A percentile compares a stretch with the other conserved stretches of the same genome.
Evolutionary conservation across 2,329 filamentous ascomycete genomes (phyloP).

Genomic region (Penicillium thymicola): DNA sequence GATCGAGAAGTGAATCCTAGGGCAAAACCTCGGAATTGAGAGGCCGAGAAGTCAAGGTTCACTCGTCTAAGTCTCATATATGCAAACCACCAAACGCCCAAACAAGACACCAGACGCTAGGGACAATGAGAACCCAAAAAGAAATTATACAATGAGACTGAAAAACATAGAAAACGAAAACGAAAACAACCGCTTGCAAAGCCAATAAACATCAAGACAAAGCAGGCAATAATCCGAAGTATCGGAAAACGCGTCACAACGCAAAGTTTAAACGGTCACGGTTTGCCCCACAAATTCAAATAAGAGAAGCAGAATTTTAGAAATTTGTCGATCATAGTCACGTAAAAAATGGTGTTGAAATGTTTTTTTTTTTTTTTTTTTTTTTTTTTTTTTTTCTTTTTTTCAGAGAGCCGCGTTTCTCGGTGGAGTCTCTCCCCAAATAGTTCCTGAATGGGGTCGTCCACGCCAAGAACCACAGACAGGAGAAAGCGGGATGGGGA

Average conservation of each 20-base stretch:
- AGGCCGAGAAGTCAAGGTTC: neutral
- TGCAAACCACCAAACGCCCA: neutral
- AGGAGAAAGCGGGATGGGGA: neutral
- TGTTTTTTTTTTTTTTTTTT: too few relatives aligned
- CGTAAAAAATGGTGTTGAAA: conserved; percentile 6
- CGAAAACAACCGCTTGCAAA: neutral
- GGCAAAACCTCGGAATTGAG: neutral
- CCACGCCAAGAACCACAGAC: conserved; percentile 3
- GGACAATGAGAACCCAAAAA: neutral
- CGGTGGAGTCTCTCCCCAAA: conserved; percentile 1
- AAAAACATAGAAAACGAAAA: neutral
- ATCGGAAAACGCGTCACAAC: neutral
- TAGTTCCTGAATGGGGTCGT: conserved; percentile 11
- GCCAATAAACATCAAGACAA: neutral
- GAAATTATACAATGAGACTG: neutral
- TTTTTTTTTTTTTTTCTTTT: neutral
- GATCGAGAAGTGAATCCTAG: neutral
- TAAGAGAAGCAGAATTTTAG: neutral
- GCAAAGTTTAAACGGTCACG: conserved; percentile 3
- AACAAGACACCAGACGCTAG: conserved; percentile 13
- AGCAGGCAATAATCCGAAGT: neutral
- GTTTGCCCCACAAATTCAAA: neutral
- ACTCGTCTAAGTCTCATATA: neutral
- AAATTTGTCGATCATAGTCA: conserved; percentile 17
- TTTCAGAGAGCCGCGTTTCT: conserved; percentile 2